Evolutionary conservation across 2,329 filamentous ascomycete species (phyloP).

Genomic region (Beauveria pseudobassiana): DNA sequence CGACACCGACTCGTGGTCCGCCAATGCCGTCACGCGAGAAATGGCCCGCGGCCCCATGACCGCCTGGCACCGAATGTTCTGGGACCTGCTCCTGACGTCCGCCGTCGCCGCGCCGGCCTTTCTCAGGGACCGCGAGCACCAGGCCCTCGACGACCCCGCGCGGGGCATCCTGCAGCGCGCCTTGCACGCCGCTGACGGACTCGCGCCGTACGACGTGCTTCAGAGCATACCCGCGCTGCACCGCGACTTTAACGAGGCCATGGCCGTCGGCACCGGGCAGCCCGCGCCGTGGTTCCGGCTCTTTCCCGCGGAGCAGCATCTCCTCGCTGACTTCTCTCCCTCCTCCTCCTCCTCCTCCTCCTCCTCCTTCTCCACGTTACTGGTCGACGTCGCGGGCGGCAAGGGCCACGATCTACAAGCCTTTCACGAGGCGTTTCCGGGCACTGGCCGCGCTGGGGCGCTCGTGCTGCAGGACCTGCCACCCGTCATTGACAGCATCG

Average conservation of each 20-base stretch:
- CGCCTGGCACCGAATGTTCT: neutral
- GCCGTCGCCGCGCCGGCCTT: neutral
- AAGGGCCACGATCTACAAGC: slow-evolving; percentile 23
- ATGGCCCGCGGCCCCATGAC: neutral
- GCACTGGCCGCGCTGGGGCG: slow-evolving; percentile 7
- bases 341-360: neutral
- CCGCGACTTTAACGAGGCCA: neutral
- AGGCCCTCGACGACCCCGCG: neutral
- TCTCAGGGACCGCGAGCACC: neutral
- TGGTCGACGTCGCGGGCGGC: slow-evolving; percentile 25
- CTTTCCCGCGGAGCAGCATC: slow-evolving; percentile 19
- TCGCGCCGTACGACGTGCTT: neutral
- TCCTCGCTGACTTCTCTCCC: slow-evolving; percentile 18
- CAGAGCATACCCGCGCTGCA: neutral
- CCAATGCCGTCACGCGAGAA: neutral
- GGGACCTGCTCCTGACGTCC: neutral
- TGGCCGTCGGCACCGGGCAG: neutral
- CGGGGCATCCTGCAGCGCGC: neutral
- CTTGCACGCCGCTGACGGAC: neutral
- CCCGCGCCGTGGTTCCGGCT: neutral
- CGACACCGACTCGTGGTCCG: neutral
- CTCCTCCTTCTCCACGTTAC: slow-evolving; percentile 12
- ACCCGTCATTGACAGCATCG: slow-evolving; percentile 16
- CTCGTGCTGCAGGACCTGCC: slow-evolving; percentile 24
- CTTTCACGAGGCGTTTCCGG: slow-evolving; percentile 19